phyloP scores from a whole-genome alignment of 2,329 filamentous ascomycete genomes.

The Aspergillus bombycis region DNA sequence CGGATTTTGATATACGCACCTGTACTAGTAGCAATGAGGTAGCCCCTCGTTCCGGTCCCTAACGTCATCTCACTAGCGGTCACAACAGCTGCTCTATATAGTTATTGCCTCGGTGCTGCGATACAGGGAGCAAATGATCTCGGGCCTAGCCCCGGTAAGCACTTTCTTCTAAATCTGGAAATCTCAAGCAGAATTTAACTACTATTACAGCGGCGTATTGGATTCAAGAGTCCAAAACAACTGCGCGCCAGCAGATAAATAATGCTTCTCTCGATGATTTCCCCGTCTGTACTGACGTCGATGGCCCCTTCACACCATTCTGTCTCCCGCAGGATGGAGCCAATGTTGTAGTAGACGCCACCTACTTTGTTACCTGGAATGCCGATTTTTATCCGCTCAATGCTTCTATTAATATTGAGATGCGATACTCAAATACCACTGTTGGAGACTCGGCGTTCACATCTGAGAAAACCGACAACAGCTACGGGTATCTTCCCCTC shows the following conservation, averaged over 20 bases:
- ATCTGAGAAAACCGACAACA: constrained; percentile 40
- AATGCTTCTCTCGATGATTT: constrained; percentile 29
- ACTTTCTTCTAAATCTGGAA: not conserved
- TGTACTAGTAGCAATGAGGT: not conserved
- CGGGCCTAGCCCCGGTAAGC: not conserved
- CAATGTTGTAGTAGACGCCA: constrained; percentile 40
- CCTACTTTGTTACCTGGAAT: constrained; percentile 46
- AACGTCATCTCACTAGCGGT: no score
- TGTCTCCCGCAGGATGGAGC: constrained; percentile 40
- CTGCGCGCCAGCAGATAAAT: constrained; percentile 1
- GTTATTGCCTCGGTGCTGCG: not conserved
- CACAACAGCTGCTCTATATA: not conserved
- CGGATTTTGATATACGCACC: not conserved
- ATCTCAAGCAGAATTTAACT: no score
- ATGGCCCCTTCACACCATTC: constrained; percentile 31
- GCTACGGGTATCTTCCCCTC: constrained; percentile 43
- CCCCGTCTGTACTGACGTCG: constrained; percentile 33
- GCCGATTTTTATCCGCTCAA: constrained; percentile 36
- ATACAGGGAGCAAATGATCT: not conserved
- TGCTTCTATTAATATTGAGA: constrained; percentile 35
- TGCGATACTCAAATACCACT: constrained; percentile 39
- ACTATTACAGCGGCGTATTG: not conserved
- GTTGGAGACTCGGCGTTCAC: constrained; percentile 40
- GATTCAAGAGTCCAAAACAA: constrained; percentile 10
- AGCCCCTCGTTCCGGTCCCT: not conserved